Base-by-base conservation (phyloP, 202 grass and related monocot genomes). In the Musa balbisiana region DNA sequence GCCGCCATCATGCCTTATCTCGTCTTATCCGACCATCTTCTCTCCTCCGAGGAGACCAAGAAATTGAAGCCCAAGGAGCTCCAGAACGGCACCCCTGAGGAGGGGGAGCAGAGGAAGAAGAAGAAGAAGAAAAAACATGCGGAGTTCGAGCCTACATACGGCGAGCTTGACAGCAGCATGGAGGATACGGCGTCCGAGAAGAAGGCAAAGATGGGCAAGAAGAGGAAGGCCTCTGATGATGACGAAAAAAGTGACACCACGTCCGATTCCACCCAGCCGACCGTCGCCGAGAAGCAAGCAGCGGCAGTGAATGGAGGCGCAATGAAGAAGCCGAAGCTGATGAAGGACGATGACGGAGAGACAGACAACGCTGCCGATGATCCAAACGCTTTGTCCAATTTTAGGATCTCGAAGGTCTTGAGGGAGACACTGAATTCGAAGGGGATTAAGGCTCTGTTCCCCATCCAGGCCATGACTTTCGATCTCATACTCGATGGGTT, bases 401-500 rank as follows among this genome's bases (percentile, higher is more conserved):
- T 92, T 77, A 84, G 91, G 78, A 90, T 99, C 55, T 94, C 95
- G 27, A 87, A 87, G 62, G 60, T 81, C 25, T 83, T 98, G 69
- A 79, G 78, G 73, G 81, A 92, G 33, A 88, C 24, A 29, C 84
- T 99, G 72, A 94, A 78, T 74, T 92, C 85, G 49, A 99, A 92
- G 78, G 91, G 91, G 3, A 99, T 99, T 68, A 86, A 90, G 64
- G 76, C 84, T 49, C 81, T 99, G 9, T 99, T 99, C 72, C 95
- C 95, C 23, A 99, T 99, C 77, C 95, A 99, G 79, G 86, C 95
- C n/a, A 92, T 83, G 83, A 99, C 95, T 70, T 99, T 95, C 80
- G 78, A 88, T 74, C 87, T 99, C 27, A 69, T 95, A 78, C 84
- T 95, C 73, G 87, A 95, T n/a, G 95, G 95, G 50, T 16, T 67